A percentile compares a stretch with the other conserved stretches of the same genome.
phyloP scores from a whole-genome alignment of 2,329 filamentous ascomycete genomes.

The Cucurbitaria berberidis region DNA sequence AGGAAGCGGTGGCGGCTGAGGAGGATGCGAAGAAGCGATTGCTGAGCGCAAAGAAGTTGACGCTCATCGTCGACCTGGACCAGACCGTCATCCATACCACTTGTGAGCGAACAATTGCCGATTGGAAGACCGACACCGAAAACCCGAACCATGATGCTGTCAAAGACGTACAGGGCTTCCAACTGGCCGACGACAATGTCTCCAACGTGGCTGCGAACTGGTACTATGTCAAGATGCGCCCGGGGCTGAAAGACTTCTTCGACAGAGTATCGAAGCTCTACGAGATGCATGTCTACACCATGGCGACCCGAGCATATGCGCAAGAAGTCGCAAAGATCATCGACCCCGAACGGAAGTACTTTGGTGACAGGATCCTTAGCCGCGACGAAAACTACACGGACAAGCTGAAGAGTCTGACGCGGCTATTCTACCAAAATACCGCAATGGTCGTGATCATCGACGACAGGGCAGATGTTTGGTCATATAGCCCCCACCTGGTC shows the following conservation, averaged over 20 bases:
- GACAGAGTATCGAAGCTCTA: slow-evolving; percentile 78
- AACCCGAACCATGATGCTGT: slow-evolving; percentile 93
- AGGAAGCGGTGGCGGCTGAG: slow-evolving; percentile 81
- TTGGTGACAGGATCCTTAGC: slow-evolving; percentile 93
- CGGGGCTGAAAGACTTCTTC: slow-evolving; percentile 82
- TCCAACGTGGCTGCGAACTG: slow-evolving; percentile 58
- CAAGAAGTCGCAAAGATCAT: slow-evolving; percentile 90
- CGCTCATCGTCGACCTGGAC: slow-evolving; percentile 93
- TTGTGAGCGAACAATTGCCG: slow-evolving; percentile 92
- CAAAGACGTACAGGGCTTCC: slow-evolving; percentile 85
- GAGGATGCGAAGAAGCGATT: slow-evolving; percentile 85
- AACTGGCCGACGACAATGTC: slow-evolving; percentile 76
- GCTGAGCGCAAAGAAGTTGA: slow-evolving; percentile 81
- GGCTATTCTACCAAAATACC: slow-evolving; percentile 93
- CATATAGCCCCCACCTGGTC: slow-evolving; percentile 89
- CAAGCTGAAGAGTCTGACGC: slow-evolving; percentile 85
- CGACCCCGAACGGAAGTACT: slow-evolving; percentile 86
- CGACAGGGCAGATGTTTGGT: slow-evolving; percentile 95
- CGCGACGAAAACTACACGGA: slow-evolving; percentile 96
- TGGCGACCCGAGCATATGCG: slow-evolving; percentile 97
- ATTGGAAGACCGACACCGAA: slow-evolving; percentile 87
- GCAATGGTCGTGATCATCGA: slow-evolving; percentile 99
- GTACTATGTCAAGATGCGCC: slow-evolving; percentile 98
- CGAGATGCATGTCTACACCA: slow-evolving; percentile 98
- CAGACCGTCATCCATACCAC: slow-evolving; percentile 99